phyloP scores from a whole-genome alignment of 768 basidiomycete genomes.

The Auriscalpium vulgare region DNA sequence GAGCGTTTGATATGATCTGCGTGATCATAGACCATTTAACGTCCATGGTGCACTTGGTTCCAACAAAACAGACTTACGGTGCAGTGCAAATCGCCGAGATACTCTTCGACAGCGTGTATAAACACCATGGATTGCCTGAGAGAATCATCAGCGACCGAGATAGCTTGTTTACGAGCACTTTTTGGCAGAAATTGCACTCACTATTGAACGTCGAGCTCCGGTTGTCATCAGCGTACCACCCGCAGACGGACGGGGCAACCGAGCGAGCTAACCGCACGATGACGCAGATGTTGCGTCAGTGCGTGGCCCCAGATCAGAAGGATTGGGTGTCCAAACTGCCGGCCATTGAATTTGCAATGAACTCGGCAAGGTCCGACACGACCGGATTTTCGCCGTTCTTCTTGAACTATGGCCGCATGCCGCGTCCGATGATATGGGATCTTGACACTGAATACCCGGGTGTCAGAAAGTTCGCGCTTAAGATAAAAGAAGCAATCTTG shows the following conservation, averaged over 20 bases:
- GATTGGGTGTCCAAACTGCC: conserved; percentile 27
- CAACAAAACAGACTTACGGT: conserved; percentile 21
- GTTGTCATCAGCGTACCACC: conserved; percentile 35
- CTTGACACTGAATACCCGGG: conserved; percentile 17
- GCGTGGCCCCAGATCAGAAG: conserved; percentile 22
- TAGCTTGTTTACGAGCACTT: conserved; percentile 32
- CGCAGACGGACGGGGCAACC: conserved; percentile 33
- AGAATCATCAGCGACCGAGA: conserved; percentile 35
- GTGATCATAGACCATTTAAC: conserved; percentile 16
- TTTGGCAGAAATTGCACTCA: conserved; percentile 31
- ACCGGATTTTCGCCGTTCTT: conserved; percentile 32
- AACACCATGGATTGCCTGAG: conserved; percentile 31
- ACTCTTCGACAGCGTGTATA: conserved; percentile 28
- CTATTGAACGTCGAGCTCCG: conserved; percentile 22
- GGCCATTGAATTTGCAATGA: conserved; percentile 15
- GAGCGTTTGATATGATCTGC: conserved; percentile 17
- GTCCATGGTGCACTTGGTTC: conserved; percentile 20
- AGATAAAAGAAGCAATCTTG: conserved; percentile 18
- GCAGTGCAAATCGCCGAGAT: conserved; percentile 29
- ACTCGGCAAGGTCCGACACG: conserved; percentile 21
- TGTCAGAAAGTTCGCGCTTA: conserved; percentile 20
- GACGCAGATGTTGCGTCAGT: conserved; percentile 22
- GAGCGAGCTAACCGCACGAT: conserved; percentile 29
- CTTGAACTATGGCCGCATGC: conserved; percentile 25
- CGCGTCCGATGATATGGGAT: conserved; percentile 25